Base-by-base conservation (phyloP, 2,329 filamentous ascomycete species). In the Phialophora chinensis region DNA sequence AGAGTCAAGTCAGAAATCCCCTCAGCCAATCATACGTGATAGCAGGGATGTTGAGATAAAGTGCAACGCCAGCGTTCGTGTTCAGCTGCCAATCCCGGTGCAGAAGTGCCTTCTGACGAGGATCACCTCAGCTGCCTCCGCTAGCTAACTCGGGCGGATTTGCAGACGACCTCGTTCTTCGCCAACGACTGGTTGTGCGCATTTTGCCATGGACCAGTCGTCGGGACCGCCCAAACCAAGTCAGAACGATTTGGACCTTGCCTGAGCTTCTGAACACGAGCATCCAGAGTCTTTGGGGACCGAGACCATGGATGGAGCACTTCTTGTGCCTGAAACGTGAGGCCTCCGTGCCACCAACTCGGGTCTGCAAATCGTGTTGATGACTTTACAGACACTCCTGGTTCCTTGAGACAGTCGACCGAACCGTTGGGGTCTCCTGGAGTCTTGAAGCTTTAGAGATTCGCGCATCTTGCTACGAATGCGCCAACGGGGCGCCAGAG, bases 161-260 rank as follows among this genome's bases (percentile, higher is more conserved):
- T 52, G 52, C 67, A 65, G 8, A 71, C 65, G 42, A 50, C 55
- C 31, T 53, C 31, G 31, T 50, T 29, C 49, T 62, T n/a, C 63
- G 49, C 57, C 61, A 70, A 62, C 62, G 69, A 73, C 67, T 73
- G 71, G 71, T 60, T 61, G 58, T 68, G 69, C 65, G 59, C 50
- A 31, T 20, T 57, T 63, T 57, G 58, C 57, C 56, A 50, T 69
- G 65, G 55, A 50, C 69, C 59, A 67, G 60, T 60, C 65, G 69
- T 66, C 69, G 63, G 62, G 58, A 55, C 54, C 47, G 58, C 58
- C 62, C 58, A 60, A 52, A 42, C 6, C 60, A 47, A 49, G 65
- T 49, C 44, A 64, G 31, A 50, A 53, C 35, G 60, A 65, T 54
- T 33, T 55, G 56, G 50, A 57, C 54, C 27, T 57, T 58, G 55